Percentiles rank a stretch among this genome's conserved stretches.
Conservation (phyloP, 345 rosid species). For the Pistacia atlantica region DNA sequence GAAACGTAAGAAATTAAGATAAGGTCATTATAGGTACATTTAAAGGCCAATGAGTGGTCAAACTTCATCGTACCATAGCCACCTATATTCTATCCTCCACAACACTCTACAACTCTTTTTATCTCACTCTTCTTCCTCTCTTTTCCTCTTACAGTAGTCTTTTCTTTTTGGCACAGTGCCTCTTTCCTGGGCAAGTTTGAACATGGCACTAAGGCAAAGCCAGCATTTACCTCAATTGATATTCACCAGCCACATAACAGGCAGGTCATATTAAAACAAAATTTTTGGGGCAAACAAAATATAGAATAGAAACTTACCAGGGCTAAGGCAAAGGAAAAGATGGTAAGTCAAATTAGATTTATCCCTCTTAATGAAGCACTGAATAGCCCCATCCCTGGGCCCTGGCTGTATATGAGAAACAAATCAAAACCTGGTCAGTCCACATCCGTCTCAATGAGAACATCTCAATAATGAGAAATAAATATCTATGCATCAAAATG, state of each 20-base stretch:
- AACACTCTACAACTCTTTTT: background rate
- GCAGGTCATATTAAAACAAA: background rate
- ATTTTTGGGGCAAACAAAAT: background rate
- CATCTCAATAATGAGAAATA: slow-evolving; percentile 10
- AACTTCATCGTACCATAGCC: background rate
- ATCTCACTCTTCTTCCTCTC: background rate
- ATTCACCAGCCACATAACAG: slow-evolving; percentile 1
- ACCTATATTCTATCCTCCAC: background rate
- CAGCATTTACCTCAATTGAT: background rate
- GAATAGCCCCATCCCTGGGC: slow-evolving; percentile 75
- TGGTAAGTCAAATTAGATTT: slow-evolving; percentile 86
- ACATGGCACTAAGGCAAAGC: background rate
- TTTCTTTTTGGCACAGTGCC: background rate
- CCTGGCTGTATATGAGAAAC: slow-evolving; percentile 67
- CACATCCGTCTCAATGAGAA: background rate
- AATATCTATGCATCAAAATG: background rate
- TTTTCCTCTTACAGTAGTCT: background rate
- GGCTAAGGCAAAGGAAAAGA: slow-evolving; percentile 90
- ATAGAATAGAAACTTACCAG: slow-evolving; percentile 51
- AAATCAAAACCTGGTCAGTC: slow-evolving; percentile 19
- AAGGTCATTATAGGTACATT: background rate
- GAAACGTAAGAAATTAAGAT: too few species aligned
- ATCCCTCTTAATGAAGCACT: slow-evolving; percentile 94
- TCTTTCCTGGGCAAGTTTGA: background rate
- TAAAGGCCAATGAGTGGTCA: background rate